phyloP scores from a whole-genome alignment of 2,329 filamentous ascomycete genomes.

The Dendryphion nanum region DNA sequence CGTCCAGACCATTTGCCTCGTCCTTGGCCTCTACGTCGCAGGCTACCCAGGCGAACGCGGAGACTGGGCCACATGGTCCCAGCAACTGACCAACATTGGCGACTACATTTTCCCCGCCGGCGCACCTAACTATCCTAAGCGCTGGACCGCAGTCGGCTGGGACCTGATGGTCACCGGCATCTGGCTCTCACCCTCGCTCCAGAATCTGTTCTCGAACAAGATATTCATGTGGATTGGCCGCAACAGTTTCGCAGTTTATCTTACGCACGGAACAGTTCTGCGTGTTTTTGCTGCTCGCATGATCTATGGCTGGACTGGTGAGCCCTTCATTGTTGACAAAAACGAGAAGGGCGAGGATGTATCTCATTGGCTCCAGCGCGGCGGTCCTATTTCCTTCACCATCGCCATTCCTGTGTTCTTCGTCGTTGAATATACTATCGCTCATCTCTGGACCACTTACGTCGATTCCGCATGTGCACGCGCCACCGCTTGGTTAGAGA shows the following conservation, averaged over 20 bases:
- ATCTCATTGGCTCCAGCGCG: conserved; percentile 44
- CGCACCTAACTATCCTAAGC: conserved; percentile 41
- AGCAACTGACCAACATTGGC: conserved; percentile 41
- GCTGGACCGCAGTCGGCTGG: conserved; percentile 49
- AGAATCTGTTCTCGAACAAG: conserved; percentile 50
- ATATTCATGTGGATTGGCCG: conserved; percentile 55
- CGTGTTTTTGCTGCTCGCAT: conserved; percentile 53
- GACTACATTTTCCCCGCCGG: conserved; percentile 49
- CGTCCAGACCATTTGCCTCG: conserved; percentile 39
- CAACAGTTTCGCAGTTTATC: conserved; percentile 57
- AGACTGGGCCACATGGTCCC: conserved; percentile 52
- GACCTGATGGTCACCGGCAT: conserved; percentile 52
- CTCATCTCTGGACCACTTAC: conserved; percentile 53
- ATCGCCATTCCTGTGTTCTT: conserved; percentile 50
- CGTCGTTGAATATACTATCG: conserved; percentile 47
- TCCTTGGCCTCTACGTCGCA: conserved; percentile 48
- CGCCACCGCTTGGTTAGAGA: conserved; percentile 49
- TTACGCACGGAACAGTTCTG: conserved; percentile 54
- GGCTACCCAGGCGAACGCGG: conserved; percentile 52
- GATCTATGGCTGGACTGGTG: conserved; percentile 51
- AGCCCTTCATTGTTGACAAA: conserved; percentile 41
- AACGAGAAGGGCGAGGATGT: conserved; percentile 42
- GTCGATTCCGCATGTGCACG: conserved; percentile 52
- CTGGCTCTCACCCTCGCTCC: conserved; percentile 50
- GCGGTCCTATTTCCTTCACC: conserved; percentile 38